Percentiles rank a stretch among this genome's conserved stretches.
Conservation (phyloP, 257 asterid genomes). For the Rauvolfia tetraphylla region DNA sequence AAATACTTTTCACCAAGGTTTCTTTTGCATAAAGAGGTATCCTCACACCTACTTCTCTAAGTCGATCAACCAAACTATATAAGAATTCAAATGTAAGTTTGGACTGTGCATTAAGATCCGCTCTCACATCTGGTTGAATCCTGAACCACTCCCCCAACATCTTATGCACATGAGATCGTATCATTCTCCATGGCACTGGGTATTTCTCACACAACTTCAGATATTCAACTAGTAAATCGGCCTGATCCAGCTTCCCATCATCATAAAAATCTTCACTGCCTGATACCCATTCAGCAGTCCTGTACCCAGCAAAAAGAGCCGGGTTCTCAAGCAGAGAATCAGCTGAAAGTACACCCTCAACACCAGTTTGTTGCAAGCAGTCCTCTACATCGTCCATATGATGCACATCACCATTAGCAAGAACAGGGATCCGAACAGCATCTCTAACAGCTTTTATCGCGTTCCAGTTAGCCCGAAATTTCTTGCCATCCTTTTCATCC, state of each 20-base stretch:
- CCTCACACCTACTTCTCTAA: slow-evolving; percentile 58
- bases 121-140: slow-evolving; percentile 67
- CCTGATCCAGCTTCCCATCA: slow-evolving; percentile 67
- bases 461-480: slow-evolving; percentile 84
- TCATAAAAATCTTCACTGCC: slow-evolving; percentile 33
- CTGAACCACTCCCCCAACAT: slow-evolving; percentile 91
- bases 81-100: slow-evolving; percentile 77
- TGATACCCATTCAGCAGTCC: slow-evolving; percentile 63
- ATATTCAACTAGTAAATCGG: slow-evolving; percentile 64
- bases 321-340: slow-evolving; percentile 96
- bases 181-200: slow-evolving; percentile 97
- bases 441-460: slow-evolving; percentile 77
- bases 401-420: slow-evolving; percentile 86
- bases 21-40: slow-evolving; percentile 67
- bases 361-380: slow-evolving; percentile 76
- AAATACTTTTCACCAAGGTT: slow-evolving; percentile 1
- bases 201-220: slow-evolving; percentile 69
- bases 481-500: slow-evolving; percentile 88
- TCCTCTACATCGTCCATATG: slow-evolving; percentile 64
- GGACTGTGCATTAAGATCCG: slow-evolving; percentile 60
- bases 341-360: slow-evolving; percentile 84
- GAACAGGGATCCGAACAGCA: slow-evolving; percentile 82
- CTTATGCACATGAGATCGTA: slow-evolving; percentile 92
- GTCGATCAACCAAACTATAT: slow-evolving; percentile 57
- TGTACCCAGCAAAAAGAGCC: slow-evolving; percentile 84